Evolutionary conservation across 108 stramenopile genomes (phyloP).

Genomic region (Cyclotella atomus): DNA sequence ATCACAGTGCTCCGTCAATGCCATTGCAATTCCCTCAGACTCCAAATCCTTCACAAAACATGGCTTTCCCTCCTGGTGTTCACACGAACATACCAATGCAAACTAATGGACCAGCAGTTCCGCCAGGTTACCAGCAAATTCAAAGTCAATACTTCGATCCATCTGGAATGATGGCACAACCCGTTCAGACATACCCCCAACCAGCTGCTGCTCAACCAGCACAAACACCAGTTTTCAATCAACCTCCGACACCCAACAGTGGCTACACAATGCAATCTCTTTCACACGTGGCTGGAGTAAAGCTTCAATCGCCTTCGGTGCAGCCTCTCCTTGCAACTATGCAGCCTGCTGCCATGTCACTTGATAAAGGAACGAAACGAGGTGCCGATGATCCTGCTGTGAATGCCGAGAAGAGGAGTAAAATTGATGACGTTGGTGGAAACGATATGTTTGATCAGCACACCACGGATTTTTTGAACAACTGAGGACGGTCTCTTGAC

Average conservation of each 20-base stretch:
- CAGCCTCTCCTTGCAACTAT: constrained; percentile 9
- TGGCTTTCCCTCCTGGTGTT: background rate
- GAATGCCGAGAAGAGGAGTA: background rate
- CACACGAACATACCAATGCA: background rate
- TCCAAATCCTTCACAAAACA: background rate
- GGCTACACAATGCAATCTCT: constrained; percentile 64
- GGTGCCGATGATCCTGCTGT: background rate
- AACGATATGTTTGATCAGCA: too few species aligned
- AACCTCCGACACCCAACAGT: background rate
- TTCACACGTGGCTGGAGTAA: constrained; percentile 58
- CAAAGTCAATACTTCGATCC: background rate
- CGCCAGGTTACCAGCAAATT: background rate
- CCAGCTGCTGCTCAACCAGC: background rate
- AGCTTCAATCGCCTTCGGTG: constrained; percentile 17
- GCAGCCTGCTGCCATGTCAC: constrained; percentile 5
- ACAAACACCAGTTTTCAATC: background rate
- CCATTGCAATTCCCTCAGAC: too few species aligned
- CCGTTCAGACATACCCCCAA: too few species aligned
- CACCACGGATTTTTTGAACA: too few species aligned
- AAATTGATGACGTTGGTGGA: background rate
- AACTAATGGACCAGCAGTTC: background rate
- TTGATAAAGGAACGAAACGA: constrained; percentile 7
- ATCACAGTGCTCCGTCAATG: background rate
- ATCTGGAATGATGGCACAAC: background rate
- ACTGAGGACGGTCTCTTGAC: too few species aligned